A percentile compares a stretch with the other conserved stretches of the same genome.
These are phyloP conservation scores for Coniochaeta ligniaria DNA, from an alignment of 2,329 filamentous ascomycete genomes.

Conservation along the genomic window DNA sequence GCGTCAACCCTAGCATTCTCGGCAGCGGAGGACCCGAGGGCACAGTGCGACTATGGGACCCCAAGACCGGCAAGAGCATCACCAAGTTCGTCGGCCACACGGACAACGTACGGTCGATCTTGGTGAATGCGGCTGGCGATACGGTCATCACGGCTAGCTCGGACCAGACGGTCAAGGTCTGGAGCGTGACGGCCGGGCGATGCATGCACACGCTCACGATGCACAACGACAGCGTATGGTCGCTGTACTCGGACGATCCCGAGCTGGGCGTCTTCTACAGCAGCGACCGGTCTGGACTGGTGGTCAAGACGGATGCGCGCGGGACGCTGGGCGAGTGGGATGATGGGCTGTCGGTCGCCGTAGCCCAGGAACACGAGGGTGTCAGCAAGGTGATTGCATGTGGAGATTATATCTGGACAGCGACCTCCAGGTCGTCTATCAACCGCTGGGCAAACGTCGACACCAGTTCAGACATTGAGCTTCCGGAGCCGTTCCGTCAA, in stretches of 20 bases:
- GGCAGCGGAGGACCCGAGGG: slow-evolving; percentile 93
- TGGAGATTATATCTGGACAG: slow-evolving; percentile 80
- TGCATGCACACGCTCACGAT: slow-evolving; percentile 98
- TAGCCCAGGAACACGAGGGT: slow-evolving; percentile 85
- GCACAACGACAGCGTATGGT: slow-evolving; percentile 99
- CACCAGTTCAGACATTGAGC: slow-evolving; percentile 63
- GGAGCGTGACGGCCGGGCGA: slow-evolving; percentile 89
- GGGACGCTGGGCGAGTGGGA: slow-evolving; percentile 68
- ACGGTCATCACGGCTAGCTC: slow-evolving; percentile 91
- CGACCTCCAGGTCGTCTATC: slow-evolving; percentile 83
- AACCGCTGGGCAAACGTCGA: slow-evolving; percentile 88
- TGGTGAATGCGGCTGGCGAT: slow-evolving; percentile 83
- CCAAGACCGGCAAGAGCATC: slow-evolving; percentile 77
- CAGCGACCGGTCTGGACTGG: slow-evolving; percentile 80
- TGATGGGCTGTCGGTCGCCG: slow-evolving; percentile 82
- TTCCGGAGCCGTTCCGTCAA: slow-evolving; percentile 47
- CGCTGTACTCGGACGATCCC: slow-evolving; percentile 81
- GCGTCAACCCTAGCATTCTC: slow-evolving; percentile 70
- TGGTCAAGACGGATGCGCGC: slow-evolving; percentile 93
- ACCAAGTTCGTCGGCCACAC: slow-evolving; percentile 97
- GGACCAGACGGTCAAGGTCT: slow-evolving; percentile 95
- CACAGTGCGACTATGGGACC: slow-evolving; percentile 87
- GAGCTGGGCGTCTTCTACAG: slow-evolving; percentile 89
- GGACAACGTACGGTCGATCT: slow-evolving; percentile 84
- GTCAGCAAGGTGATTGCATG: slow-evolving; percentile 62